These are phyloP conservation scores for Puccinellia tenuiflora DNA, from an alignment of 176 grass and related monocot species.

Conservation along the genomic window DNA sequence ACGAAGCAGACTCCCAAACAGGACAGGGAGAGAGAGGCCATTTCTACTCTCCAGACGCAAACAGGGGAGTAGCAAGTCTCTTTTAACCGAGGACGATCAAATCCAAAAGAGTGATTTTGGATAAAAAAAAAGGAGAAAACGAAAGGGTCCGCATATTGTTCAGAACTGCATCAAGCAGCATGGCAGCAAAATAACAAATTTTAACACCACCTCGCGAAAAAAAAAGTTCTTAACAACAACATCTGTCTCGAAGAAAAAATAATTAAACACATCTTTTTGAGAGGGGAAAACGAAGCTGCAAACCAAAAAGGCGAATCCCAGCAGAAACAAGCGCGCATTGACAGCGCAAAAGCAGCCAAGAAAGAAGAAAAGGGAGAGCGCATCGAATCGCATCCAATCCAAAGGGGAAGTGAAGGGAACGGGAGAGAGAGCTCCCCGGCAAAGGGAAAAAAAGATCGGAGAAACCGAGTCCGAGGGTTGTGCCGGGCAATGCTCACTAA, in stretches of 20 bases:
- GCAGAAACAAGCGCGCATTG: neutral
- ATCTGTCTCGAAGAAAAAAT: neutral
- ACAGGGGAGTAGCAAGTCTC: neutral
- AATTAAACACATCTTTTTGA: neutral
- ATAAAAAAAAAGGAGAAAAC: neutral
- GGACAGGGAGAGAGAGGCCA: neutral
- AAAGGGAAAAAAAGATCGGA: neutral
- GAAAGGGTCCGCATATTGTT: neutral
- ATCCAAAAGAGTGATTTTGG: neutral
- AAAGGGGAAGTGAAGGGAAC: slow-evolving; percentile 3
- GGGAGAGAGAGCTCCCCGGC: no score
- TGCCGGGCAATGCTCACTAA: slow-evolving; percentile 5
- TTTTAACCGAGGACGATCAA: neutral
- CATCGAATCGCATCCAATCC: neutral
- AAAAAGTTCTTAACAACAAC: neutral
- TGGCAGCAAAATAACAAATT: neutral
- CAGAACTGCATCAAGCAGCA: neutral
- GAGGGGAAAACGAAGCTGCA: neutral
- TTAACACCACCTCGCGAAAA: neutral
- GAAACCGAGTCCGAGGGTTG: neutral
- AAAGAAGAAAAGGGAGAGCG: neutral
- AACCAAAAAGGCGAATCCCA: neutral
- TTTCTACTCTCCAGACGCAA: neutral
- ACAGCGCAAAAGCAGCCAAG: slow-evolving; percentile 8
- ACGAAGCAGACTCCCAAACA: neutral